Evolutionary conservation across 129 eudicot species (phyloP).

Genomic region (Smallanthus sonchifolius): DNA sequence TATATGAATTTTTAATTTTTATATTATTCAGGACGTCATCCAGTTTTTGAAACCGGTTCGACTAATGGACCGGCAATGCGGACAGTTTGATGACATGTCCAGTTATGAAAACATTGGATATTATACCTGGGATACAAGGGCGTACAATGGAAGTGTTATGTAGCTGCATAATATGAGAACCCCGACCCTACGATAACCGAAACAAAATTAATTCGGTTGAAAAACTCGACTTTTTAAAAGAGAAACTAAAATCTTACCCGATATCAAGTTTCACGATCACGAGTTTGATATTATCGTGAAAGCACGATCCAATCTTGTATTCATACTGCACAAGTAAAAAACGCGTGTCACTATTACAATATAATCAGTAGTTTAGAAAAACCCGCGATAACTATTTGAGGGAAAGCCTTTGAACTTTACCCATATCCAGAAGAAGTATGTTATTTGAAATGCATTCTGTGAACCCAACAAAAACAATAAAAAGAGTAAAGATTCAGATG

Average conservation of each 20-base stretch:
- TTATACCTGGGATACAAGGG: conserved; percentile 86
- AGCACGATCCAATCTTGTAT: conserved; percentile 64
- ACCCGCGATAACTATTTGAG: not conserved
- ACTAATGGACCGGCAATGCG: too few relatives aligned
- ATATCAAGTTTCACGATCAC: conserved; percentile 47
- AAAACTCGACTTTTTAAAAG: not conserved
- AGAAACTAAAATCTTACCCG: conserved; percentile 48
- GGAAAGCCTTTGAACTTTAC: conserved; percentile 37
- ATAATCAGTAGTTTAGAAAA: not conserved
- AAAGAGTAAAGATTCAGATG: not conserved
- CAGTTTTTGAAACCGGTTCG: too few relatives aligned
- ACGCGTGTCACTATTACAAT: not conserved
- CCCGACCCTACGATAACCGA: conserved; percentile 41
- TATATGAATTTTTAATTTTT: too few relatives aligned
- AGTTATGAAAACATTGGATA: not conserved
- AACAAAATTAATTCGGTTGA: not conserved
- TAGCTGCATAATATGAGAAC: conserved; percentile 82
- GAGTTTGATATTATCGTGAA: conserved; percentile 47
- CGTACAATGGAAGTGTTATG: conserved; percentile 85
- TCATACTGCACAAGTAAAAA: conserved; percentile 62
- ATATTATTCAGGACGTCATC: too few relatives aligned
- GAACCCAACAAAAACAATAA: conserved; percentile 12
- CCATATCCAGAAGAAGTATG: conserved; percentile 91
- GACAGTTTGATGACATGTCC: too few relatives aligned
- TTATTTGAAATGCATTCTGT: conserved; percentile 96